Evolutionary conservation across 192 early-diverging fungal species (phyloP).

Genomic region (Coemansia sp.): DNA sequence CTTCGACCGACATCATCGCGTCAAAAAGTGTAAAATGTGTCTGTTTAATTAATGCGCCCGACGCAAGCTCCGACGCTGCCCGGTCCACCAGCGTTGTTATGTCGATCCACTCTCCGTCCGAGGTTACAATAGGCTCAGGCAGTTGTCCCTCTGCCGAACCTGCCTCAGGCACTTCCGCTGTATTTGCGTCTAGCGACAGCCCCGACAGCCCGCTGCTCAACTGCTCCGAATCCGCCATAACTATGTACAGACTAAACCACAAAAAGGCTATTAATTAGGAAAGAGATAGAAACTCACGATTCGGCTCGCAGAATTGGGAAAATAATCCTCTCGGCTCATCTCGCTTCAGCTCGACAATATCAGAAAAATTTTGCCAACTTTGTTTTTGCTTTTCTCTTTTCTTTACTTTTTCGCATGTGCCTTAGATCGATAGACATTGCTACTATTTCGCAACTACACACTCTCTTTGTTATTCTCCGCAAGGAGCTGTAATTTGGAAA

Average conservation of each 20-base stretch:
- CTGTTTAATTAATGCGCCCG: slow-evolving; percentile 32
- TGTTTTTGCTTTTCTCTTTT: slow-evolving; percentile 14
- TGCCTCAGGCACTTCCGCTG: no score
- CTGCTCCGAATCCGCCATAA: neutral
- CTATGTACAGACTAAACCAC: neutral
- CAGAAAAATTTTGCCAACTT: neutral
- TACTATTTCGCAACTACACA: slow-evolving; percentile 19
- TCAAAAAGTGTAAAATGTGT: slow-evolving; percentile 26
- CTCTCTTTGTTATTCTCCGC: neutral
- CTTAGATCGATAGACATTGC: slow-evolving; percentile 54
- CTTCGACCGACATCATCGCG: slow-evolving; percentile 40
- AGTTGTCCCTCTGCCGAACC: no score
- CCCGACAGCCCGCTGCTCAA: neutral
- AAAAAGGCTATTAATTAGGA: neutral
- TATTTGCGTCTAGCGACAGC: neutral
- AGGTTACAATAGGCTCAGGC: no score
- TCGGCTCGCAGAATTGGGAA: no score
- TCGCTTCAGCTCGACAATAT: no score
- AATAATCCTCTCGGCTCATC: no score
- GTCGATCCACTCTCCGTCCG: slow-evolving; percentile 29
- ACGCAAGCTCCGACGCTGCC: slow-evolving; percentile 12
- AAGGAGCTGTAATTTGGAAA: neutral
- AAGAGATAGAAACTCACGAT: neutral
- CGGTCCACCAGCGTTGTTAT: slow-evolving; percentile 21
- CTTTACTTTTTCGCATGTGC: slow-evolving; percentile 31